Base-by-base conservation (phyloP, 1,284 basidiomycete species). In the Tilletia indica region DNA sequence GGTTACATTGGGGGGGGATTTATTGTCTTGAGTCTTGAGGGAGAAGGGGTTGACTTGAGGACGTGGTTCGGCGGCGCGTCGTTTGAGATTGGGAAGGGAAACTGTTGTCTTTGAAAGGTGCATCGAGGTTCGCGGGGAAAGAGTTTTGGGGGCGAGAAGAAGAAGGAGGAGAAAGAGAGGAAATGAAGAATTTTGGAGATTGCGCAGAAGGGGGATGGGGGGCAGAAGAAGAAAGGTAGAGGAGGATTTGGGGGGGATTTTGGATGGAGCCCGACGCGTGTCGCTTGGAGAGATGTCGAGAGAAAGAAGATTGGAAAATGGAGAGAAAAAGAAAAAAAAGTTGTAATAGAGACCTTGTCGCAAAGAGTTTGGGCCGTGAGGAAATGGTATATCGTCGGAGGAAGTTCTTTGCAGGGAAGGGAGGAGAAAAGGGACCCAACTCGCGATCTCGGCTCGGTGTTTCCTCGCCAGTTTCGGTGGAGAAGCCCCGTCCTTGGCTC, bases 1-100 rank as follows among this genome's bases (percentile, higher is more conserved):
- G 56, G 63, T 39, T 38, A 66, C 63, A 66, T 45, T 39, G 45
- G 25, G 25, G 25, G 25, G 25, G 25, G 25, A 66, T 66, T 45
- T 45, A 45, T 3, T 45, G 42, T 45, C 42, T 45, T 45, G 42
- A 45, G 42, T 31, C 25, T 31, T 31, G 42, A 45, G 42, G 14
- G 42, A 45, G 42, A 45, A 14, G 14, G 6, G 42, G 9, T 8
- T 8, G 42, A 45, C 9, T 14, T 45, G 6, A 9, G 6, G 63
- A 66, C n/a, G 38, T 19, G 19, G 45, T 48, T 42, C 34, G 51
- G 21, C 16, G 45, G 67, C 31, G 34, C 31, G 38, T 42, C 16
- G 0, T 19, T 34, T 36, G 67, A 38, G 47, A 5, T 45, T 16
- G 47, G 25, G 25, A 31, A 31, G 25, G 25, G 25, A 31, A 31